A percentile compares a stretch with the other conserved stretches of the same genome.
These are phyloP conservation scores for Pleurotus giganteus DNA, from an alignment of 768 basidiomycete species.

Conservation along the genomic window DNA sequence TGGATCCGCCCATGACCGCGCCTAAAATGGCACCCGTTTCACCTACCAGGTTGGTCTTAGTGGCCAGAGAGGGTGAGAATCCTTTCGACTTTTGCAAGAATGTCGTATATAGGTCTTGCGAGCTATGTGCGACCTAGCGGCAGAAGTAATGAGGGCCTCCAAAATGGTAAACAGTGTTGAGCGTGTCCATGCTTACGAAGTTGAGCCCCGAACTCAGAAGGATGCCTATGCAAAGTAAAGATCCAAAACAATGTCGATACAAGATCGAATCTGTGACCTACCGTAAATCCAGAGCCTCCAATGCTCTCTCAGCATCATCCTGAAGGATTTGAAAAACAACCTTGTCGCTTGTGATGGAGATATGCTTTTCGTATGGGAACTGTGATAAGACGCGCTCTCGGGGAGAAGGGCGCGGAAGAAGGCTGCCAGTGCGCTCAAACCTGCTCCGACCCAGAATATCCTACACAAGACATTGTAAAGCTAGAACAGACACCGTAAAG, in stretches of 20 bases:
- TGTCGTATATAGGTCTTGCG: conserved; percentile 55
- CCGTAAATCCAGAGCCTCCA: conserved; percentile 60
- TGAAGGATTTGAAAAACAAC: conserved; percentile 53
- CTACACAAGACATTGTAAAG: neutral
- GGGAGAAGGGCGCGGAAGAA: conserved; percentile 51
- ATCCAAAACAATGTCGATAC: neutral
- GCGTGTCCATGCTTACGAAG: conserved; percentile 9
- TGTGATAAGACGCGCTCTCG: conserved; percentile 56
- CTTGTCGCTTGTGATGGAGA: conserved; percentile 38
- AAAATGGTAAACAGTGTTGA: neutral
- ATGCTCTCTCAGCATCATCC: conserved; percentile 55
- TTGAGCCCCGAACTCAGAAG: conserved; percentile 12
- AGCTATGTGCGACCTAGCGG: conserved; percentile 13
- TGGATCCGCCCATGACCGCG: conserved; percentile 52
- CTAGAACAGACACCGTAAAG: neutral
- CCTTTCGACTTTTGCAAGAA: conserved; percentile 51
- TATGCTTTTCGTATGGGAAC: conserved; percentile 33
- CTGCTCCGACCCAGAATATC: conserved; percentile 60
- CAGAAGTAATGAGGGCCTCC: neutral
- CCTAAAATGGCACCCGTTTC: conserved; percentile 26
- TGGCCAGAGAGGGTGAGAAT: conserved; percentile 43
- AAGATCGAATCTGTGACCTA: neutral
- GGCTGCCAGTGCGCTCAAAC: conserved; percentile 52
- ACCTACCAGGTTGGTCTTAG: conserved; percentile 62
- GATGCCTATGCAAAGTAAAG: conserved; percentile 7